phyloP scores from a whole-genome alignment of 2,329 filamentous ascomycete species.

The Diaporthe helianthi region DNA sequence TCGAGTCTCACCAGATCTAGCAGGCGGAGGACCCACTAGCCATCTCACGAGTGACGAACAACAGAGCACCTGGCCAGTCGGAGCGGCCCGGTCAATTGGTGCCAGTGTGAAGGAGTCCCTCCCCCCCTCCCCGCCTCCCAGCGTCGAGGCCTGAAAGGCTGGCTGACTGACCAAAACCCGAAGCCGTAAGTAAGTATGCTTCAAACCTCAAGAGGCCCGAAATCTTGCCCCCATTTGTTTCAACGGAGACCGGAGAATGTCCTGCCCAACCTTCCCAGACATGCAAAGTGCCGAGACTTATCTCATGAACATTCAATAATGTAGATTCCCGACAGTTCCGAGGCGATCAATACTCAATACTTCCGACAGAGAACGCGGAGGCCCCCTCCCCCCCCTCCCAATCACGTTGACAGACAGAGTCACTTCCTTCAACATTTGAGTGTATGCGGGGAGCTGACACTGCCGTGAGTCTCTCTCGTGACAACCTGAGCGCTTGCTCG shows the following conservation, averaged over 20 bases:
- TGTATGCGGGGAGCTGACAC: background rate
- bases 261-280: background rate
- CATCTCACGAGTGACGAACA: background rate
- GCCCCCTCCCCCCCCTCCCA: background rate
- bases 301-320: background rate
- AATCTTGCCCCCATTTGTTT: constrained; percentile 11
- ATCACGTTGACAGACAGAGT: constrained; percentile 3
- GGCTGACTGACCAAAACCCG: constrained; percentile 7
- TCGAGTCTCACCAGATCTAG: constrained; percentile 34
- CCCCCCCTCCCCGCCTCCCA: too few relatives aligned
- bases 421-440: background rate
- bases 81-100: constrained; percentile 23
- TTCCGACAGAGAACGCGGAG: constrained; percentile 10
- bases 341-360: background rate
- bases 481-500: background rate
- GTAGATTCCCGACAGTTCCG: constrained; percentile 4
- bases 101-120: background rate
- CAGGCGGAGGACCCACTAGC: constrained; percentile 17
- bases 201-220: constrained; percentile 12
- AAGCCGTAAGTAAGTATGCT: background rate
- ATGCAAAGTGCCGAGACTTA: constrained; percentile 11
- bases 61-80: constrained; percentile 26
- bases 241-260: constrained; percentile 10
- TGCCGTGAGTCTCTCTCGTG: background rate
- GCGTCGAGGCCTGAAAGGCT: background rate